Conservation (phyloP, 805 yeast species). For the Saccharomyces jurei region DNA sequence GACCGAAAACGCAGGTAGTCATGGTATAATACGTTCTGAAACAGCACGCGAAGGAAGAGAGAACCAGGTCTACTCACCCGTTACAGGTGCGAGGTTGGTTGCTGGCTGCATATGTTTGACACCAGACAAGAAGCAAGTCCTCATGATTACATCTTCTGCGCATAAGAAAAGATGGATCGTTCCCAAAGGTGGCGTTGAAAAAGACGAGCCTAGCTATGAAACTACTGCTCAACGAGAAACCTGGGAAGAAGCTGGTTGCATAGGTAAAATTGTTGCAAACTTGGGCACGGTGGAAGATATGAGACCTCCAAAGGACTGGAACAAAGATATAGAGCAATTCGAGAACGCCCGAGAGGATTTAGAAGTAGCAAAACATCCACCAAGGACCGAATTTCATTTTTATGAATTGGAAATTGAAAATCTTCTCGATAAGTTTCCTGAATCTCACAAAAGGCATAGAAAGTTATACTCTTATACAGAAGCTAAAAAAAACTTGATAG, state of each 20-base stretch:
- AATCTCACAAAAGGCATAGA: conserved; percentile 49
- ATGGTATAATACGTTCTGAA: conserved; percentile 24
- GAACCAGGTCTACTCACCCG: conserved; percentile 49
- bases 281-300: conserved; percentile 63
- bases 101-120: conserved; percentile 86
- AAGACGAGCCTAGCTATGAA: conserved; percentile 51
- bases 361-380: conserved; percentile 38
- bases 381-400: conserved; percentile 81
- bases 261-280: conserved; percentile 47
- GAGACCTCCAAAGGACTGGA: conserved; percentile 43
- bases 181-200: conserved; percentile 94
- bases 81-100: conserved; percentile 74
- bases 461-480: conserved; percentile 68
- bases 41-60: conserved; percentile 48
- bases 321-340: conserved; percentile 14
- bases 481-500: conserved; percentile 51
- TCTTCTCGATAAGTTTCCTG: conserved; percentile 70
- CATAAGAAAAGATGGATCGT: conserved; percentile 71
- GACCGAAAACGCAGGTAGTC: neutral
- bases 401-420: conserved; percentile 62
- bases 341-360: conserved; percentile 17
- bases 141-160: conserved; percentile 71
- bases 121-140: conserved; percentile 47
- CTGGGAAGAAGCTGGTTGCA: conserved; percentile 96
- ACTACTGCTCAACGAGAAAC: conserved; percentile 75